Evolutionary conservation across 176 grass and related monocot genomes (phyloP).

Genomic region (Olyra latifolia): DNA sequence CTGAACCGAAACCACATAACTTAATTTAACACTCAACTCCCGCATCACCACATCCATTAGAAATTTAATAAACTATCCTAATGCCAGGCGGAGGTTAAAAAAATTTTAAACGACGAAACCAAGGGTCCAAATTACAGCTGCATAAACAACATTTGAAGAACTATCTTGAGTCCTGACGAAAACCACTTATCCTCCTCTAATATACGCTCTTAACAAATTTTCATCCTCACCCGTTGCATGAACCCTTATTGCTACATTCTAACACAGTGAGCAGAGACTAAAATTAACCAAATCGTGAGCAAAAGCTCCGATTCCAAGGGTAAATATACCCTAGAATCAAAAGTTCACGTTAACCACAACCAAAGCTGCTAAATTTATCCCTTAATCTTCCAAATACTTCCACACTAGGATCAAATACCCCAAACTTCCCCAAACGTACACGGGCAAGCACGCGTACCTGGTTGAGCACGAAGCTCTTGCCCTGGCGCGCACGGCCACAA

Average conservation of each 20-base stretch:
- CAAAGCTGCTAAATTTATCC: not conserved
- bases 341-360: not conserved
- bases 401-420: not conserved
- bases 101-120: not conserved
- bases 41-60: not conserved
- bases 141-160: not conserved
- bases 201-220: not conserved
- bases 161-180: not conserved
- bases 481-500: constrained; percentile 92
- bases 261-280: not conserved
- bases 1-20: not conserved
- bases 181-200: not conserved
- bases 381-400: not conserved
- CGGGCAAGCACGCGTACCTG: constrained; percentile 51
- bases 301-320: not conserved
- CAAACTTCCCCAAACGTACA: not conserved
- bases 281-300: not conserved
- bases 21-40: not conserved
- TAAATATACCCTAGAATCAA: constrained; percentile 29
- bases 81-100: not conserved
- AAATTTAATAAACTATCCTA: constrained; percentile 6
- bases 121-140: not conserved
- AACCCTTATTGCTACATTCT: not conserved
- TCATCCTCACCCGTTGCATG: not conserved
- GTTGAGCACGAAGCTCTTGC: constrained; percentile 98